Percentiles rank a stretch among this genome's conserved stretches.
Evolutionary conservation across 1,139 yeast species (phyloP).

Genomic region (Candida glucosophila): DNA sequence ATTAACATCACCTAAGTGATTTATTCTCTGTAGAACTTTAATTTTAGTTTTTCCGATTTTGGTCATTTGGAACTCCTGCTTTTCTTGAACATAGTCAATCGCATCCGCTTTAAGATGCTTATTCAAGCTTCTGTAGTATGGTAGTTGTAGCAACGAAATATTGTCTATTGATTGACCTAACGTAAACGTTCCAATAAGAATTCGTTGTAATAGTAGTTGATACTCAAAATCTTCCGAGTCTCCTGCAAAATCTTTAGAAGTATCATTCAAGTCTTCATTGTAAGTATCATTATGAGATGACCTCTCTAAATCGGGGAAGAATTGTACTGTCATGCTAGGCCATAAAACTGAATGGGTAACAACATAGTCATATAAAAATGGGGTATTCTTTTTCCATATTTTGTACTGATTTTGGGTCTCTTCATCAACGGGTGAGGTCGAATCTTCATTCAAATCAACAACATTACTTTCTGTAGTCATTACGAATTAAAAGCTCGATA

Average conservation of each 20-base stretch:
- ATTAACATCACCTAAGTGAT: constrained; percentile 39
- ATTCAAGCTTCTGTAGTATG: constrained; percentile 25
- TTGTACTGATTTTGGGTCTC: constrained; percentile 28
- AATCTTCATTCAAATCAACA: constrained; percentile 4
- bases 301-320: constrained; percentile 43
- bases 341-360: constrained; percentile 42
- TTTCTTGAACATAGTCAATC: constrained; percentile 30
- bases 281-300: constrained; percentile 4
- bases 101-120: constrained; percentile 22
- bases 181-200: constrained; percentile 36
- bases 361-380: constrained; percentile 41
- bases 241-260: constrained; percentile 7
- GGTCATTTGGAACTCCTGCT: constrained; percentile 32
- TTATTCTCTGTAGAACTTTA: constrained; percentile 29
- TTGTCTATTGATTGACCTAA: constrained; percentile 34
- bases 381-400: constrained; percentile 50
- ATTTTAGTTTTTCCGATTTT: constrained; percentile 20
- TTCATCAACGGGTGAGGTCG: constrained; percentile 14
- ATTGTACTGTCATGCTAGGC: constrained; percentile 49
- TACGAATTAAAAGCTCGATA: too few species aligned
- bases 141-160: constrained; percentile 31
- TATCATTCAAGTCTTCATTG: not conserved
- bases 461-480: not conserved
- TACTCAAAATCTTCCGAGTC: too few species aligned
- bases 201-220: constrained; percentile 29